phyloP scores from a whole-genome alignment of 768 basidiomycete species.

The Kwoniella heveanensis region DNA sequence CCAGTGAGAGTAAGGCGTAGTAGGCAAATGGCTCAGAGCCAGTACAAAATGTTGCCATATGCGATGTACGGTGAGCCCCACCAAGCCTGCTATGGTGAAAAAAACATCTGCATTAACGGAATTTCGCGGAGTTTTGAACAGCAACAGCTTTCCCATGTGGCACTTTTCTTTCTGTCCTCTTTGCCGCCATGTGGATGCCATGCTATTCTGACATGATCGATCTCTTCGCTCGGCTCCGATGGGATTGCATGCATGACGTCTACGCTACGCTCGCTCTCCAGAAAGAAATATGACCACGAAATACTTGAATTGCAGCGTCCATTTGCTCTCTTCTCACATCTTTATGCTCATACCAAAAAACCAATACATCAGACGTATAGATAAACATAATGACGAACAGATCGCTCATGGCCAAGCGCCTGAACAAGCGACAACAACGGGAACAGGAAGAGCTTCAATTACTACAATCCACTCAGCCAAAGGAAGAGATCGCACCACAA shows the following conservation, averaged over 20 bases:
- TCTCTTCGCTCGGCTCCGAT: slow-evolving; percentile 5
- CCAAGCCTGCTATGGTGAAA: not conserved
- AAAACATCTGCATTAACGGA: slow-evolving; percentile 1
- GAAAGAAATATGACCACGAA: too few relatives aligned
- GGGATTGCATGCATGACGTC: slow-evolving; percentile 14
- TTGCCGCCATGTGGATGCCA: not conserved
- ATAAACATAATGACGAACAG: slow-evolving; percentile 4
- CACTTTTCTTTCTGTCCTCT: not conserved
- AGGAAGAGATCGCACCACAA: slow-evolving; percentile 10
- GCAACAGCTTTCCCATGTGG: not conserved
- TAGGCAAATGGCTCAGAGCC: too few relatives aligned
- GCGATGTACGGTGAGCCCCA: slow-evolving; percentile 1
- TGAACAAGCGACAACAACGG: slow-evolving; percentile 83
- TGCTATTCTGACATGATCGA: not conserved
- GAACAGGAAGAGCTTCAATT: slow-evolving; percentile 77
- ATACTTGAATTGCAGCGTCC: too few relatives aligned
- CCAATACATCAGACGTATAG: too few relatives aligned
- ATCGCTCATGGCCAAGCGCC: slow-evolving; percentile 48
- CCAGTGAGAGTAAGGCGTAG: too few relatives aligned
- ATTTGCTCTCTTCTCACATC: not conserved
- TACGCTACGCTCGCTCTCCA: not conserved
- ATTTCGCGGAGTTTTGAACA: slow-evolving; percentile 12
- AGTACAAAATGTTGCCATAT: too few relatives aligned
- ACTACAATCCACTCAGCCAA: slow-evolving; percentile 41
- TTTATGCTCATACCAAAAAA: too few relatives aligned